Percentiles rank a stretch among this genome's conserved stretches.
Conservation (phyloP, 2,329 filamentous ascomycete species). For the Parafenestella ontariensis region DNA sequence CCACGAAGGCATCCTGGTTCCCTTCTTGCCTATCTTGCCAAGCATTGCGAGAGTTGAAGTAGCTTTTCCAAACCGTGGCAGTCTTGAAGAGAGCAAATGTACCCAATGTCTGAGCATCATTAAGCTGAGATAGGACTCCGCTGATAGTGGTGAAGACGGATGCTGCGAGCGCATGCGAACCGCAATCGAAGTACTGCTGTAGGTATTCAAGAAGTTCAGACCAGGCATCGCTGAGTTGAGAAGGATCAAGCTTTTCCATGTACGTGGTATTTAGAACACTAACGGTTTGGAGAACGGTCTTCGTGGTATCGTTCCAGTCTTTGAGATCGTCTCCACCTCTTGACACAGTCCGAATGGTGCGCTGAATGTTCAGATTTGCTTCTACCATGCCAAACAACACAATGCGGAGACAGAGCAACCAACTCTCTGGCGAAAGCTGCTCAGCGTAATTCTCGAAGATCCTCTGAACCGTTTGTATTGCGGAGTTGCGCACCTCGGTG, state of each 20-base stretch:
- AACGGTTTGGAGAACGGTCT: conserved; percentile 46
- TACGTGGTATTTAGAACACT: conserved; percentile 73
- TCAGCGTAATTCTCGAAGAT: conserved; percentile 94
- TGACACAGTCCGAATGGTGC: conserved; percentile 18
- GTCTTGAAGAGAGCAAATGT: conserved; percentile 39
- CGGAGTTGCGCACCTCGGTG: conserved; percentile 81
- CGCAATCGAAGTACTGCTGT: conserved; percentile 55
- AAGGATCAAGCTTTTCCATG: conserved; percentile 72
- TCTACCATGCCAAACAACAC: conserved; percentile 81
- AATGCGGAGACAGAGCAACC: conserved; percentile 81
- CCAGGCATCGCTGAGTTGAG: conserved; percentile 77
- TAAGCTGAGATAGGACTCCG: conserved; percentile 46
- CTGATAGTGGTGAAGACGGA: conserved; percentile 52
- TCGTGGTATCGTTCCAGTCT: conserved; percentile 52
- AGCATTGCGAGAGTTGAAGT: conserved; percentile 36
- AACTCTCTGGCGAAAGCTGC: conserved; percentile 76
- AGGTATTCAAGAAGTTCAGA: conserved; percentile 74
- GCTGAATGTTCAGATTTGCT: conserved; percentile 58
- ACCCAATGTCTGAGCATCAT: conserved; percentile 29
- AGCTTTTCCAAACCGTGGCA: conserved; percentile 43
- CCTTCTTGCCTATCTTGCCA: conserved; percentile 33
- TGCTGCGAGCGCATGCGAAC: conserved; percentile 51
- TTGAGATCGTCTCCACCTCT: conserved; percentile 27
- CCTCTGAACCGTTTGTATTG: conserved; percentile 86
- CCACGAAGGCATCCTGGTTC: conserved; percentile 82